Evolutionary conservation across 345 rosid species (phyloP).

Genomic region (Euphorbia peplus): DNA sequence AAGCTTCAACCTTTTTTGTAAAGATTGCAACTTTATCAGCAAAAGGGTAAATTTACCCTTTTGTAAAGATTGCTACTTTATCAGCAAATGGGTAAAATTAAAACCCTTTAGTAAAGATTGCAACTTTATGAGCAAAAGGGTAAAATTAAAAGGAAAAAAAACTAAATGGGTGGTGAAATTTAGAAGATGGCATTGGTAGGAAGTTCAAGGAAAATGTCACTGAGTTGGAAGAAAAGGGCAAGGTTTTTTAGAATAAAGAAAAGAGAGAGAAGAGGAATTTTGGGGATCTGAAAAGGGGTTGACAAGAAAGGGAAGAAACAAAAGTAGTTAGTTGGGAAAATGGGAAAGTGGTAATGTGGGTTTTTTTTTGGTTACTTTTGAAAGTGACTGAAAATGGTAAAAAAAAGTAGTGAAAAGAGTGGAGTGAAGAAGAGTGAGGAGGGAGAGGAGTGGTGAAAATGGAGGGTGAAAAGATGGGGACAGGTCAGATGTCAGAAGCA

Average conservation of each 20-base stretch:
- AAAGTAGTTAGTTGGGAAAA: neutral
- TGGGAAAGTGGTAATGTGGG: neutral
- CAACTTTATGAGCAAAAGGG: neutral
- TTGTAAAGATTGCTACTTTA: no score
- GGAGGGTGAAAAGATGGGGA: neutral
- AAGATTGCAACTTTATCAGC: neutral
- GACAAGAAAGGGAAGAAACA: neutral
- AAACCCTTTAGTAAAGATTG: neutral
- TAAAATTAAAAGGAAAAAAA: neutral
- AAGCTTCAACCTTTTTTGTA: neutral
- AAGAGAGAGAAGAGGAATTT: neutral
- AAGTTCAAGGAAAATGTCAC: slow-evolving; percentile 4
- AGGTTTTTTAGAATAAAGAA: neutral
- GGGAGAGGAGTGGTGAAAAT: no score
- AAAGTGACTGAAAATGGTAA: neutral
- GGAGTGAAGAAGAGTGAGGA: no score
- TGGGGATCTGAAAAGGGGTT: neutral
- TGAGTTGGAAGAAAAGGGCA: neutral
- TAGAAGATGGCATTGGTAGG: neutral
- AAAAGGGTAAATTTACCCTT: no score
- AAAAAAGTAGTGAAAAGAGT: no score
- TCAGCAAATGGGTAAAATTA: no score
- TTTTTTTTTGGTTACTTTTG: neutral
- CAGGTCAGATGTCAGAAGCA: neutral
- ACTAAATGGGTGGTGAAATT: neutral